A percentile compares a stretch with the other conserved stretches of the same genome.
Evolutionary conservation across 495 filamentous ascomycete species (phyloP).

Genomic region (Chaetomium fimeti): DNA sequence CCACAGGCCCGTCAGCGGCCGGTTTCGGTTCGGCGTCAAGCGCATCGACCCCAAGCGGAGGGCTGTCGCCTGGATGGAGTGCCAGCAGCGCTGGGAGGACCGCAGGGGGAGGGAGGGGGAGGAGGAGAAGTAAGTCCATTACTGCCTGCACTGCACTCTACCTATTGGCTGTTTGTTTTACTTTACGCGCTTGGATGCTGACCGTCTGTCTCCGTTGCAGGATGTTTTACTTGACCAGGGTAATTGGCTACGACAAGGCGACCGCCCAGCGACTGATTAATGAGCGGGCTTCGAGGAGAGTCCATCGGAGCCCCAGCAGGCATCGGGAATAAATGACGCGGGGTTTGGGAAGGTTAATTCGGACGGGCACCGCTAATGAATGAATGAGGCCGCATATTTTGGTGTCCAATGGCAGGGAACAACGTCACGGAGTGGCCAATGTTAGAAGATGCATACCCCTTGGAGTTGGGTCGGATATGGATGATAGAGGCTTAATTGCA

Average conservation of each 20-base stretch:
- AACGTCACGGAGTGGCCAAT: not conserved
- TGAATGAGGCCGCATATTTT: not conserved
- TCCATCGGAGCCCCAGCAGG: conserved; percentile 35
- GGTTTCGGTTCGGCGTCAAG: conserved; percentile 79
- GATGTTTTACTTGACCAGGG: conserved; percentile 44
- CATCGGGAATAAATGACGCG: conserved; percentile 17
- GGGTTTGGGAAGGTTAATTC: not conserved
- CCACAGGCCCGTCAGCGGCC: conserved; percentile 86
- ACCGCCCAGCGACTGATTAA: conserved; percentile 42
- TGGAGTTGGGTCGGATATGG: conserved; percentile 10
- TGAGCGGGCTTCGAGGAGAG: conserved; percentile 36
- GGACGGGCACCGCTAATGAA: conserved; percentile 14
- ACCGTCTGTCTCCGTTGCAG: conserved; percentile 32
- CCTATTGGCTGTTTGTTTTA: not conserved
- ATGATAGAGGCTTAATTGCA: conserved; percentile 1
- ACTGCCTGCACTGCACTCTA: too few relatives aligned
- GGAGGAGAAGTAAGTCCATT: conserved; percentile 44
- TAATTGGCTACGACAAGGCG: conserved; percentile 48
- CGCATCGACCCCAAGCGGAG: conserved; percentile 66
- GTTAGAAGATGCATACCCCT: conserved; percentile 17
- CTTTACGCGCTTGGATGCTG: not conserved
- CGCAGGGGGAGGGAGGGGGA: conserved; percentile 67
- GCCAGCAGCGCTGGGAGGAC: conserved; percentile 67
- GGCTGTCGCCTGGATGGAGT: conserved; percentile 63
- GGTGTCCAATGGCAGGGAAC: not conserved